Conservation (phyloP, 164 flowering plant species). For the Santalum album region DNA sequence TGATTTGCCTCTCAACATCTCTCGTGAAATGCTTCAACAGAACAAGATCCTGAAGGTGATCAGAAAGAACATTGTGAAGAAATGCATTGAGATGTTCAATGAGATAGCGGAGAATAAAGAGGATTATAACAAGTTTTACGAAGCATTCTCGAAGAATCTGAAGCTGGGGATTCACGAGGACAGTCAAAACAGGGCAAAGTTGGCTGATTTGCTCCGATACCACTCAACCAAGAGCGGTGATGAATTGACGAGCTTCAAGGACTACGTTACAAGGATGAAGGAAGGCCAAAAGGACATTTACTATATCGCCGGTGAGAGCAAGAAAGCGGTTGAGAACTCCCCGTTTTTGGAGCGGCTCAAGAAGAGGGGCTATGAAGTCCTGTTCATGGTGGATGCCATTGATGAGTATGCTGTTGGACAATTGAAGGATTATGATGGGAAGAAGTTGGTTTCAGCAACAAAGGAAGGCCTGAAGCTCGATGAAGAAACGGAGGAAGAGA, state of each 20-base stretch:
- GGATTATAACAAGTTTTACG: slow-evolving; percentile 62
- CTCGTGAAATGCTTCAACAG: slow-evolving; percentile 72
- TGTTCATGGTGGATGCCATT: slow-evolving; percentile 68
- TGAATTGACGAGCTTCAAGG: slow-evolving; percentile 62
- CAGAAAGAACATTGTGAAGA: slow-evolving; percentile 70
- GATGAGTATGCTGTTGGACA: slow-evolving; percentile 69
- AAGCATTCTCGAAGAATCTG: slow-evolving; percentile 63
- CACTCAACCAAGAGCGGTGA: slow-evolving; percentile 73
- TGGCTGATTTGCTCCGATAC: slow-evolving; percentile 59
- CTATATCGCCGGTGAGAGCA: slow-evolving; percentile 70
- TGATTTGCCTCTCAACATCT: slow-evolving; percentile 71
- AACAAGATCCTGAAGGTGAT: slow-evolving; percentile 73
- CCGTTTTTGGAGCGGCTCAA: slow-evolving; percentile 66
- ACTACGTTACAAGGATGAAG: slow-evolving; percentile 69
- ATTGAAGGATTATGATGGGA: slow-evolving; percentile 61
- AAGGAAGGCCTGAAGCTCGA: slow-evolving; percentile 67
- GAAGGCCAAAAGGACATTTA: slow-evolving; percentile 67
- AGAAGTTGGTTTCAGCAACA: slow-evolving; percentile 67
- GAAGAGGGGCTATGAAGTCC: slow-evolving; percentile 66
- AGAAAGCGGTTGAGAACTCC: slow-evolving; percentile 69
- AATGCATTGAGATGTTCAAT: slow-evolving; percentile 68
- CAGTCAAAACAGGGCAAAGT: slow-evolving; percentile 57
- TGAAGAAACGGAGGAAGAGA: slow-evolving; percentile 62
- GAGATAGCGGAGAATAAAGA: slow-evolving; percentile 71
- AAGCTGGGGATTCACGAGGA: slow-evolving; percentile 71